Percentiles rank a stretch among this genome's conserved stretches.
Evolutionary conservation across 148 eudicot genomes (phyloP).

Genomic region (Persicaria maculosa): DNA sequence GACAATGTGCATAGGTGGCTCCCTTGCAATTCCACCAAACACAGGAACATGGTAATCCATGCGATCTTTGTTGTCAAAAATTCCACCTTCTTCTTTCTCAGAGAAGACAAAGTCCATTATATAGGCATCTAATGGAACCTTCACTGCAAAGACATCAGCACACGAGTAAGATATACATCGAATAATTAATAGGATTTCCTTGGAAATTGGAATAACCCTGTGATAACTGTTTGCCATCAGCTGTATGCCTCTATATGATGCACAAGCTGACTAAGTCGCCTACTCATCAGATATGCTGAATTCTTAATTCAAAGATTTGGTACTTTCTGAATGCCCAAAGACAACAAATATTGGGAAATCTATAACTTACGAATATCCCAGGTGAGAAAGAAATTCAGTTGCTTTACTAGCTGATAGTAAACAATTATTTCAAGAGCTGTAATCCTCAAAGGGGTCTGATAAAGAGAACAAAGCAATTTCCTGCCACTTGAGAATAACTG

Average conservation of each 20-base stretch:
- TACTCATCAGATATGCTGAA: not conserved
- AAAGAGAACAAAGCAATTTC: not conserved
- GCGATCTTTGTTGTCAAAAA: slow-evolving; percentile 77
- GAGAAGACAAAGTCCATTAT: slow-evolving; percentile 98
- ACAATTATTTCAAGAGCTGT: not conserved
- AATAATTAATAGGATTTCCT: not conserved
- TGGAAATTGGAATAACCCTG: no score
- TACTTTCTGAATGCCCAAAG: not conserved
- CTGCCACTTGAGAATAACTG: not conserved
- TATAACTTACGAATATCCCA: not conserved
- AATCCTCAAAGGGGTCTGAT: not conserved
- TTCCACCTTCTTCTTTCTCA: slow-evolving; percentile 85
- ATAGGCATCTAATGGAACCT: slow-evolving; percentile 96
- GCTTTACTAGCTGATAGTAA: not conserved
- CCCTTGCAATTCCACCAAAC: slow-evolving; percentile 72
- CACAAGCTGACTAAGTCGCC: not conserved
- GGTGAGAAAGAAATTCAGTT: not conserved
- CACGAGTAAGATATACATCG: not conserved
- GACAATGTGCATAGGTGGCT: slow-evolving; percentile 95
- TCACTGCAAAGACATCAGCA: slow-evolving; percentile 43
- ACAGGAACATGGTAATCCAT: slow-evolving; percentile 98
- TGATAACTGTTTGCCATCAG: not conserved
- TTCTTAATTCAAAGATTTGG: not conserved
- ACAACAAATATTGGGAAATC: not conserved
- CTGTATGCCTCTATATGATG: not conserved